Conservation (phyloP, 2,329 filamentous ascomycete species). For the Fusarium sororula region DNA sequence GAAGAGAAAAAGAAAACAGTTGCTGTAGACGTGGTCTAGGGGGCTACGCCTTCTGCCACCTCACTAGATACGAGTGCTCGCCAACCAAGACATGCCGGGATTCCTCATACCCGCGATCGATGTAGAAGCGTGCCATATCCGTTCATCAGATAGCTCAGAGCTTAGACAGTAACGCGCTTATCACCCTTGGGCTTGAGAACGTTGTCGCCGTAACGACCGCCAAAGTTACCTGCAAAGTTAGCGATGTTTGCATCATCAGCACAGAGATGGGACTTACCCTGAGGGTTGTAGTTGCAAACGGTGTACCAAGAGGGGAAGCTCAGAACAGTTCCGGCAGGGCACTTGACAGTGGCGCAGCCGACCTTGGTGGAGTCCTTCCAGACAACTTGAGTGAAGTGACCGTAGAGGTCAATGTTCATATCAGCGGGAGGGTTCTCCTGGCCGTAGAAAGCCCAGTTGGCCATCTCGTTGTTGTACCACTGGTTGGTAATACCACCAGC, state of each 20-base stretch:
- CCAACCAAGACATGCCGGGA: slow-evolving; percentile 22
- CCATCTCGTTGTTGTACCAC: slow-evolving; percentile 89
- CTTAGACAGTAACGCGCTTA: slow-evolving; percentile 41
- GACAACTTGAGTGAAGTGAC: slow-evolving; percentile 59
- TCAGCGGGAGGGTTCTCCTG: slow-evolving; percentile 64
- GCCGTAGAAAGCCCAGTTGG: slow-evolving; percentile 68
- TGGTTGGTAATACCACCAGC: slow-evolving; percentile 77
- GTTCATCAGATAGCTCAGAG: slow-evolving; percentile 8
- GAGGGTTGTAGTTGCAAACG: slow-evolving; percentile 86
- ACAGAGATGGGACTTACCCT: slow-evolving; percentile 64
- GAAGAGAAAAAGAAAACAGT: slow-evolving; percentile 32
- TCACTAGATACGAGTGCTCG: slow-evolving; percentile 20
- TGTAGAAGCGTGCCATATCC: slow-evolving; percentile 19
- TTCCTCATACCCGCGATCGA: slow-evolving; percentile 6
- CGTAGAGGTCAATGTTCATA: slow-evolving; percentile 71
- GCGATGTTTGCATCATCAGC: neutral
- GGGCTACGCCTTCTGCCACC: slow-evolving; percentile 21
- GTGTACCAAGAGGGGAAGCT: slow-evolving; percentile 73
- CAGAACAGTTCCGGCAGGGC: slow-evolving; percentile 59
- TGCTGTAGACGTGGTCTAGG: slow-evolving; percentile 27
- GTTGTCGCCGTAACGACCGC: slow-evolving; percentile 60
- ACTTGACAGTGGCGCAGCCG: slow-evolving; percentile 75
- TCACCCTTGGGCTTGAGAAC: slow-evolving; percentile 53
- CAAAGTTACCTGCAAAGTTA: slow-evolving; percentile 58
- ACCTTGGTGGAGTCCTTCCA: slow-evolving; percentile 52